phyloP scores from a whole-genome alignment of 2,329 filamentous ascomycete species.

The Ascochyta rabiei region DNA sequence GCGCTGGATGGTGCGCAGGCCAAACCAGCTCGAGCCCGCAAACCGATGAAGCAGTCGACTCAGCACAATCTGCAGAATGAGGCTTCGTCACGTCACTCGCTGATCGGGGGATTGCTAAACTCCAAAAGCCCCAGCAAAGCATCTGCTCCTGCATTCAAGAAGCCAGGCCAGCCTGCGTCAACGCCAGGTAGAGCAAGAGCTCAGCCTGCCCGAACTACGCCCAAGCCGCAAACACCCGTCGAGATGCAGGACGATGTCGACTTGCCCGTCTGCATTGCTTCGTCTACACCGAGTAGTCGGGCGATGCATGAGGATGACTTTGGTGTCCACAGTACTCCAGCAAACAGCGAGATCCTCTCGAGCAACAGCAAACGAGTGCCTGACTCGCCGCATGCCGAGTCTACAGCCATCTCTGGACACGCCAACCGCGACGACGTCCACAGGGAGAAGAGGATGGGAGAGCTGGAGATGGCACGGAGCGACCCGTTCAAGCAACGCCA shows the following conservation, averaged over 20 bases:
- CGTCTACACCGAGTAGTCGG: conserved; percentile 20
- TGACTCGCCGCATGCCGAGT: conserved; percentile 49
- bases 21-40: neutral
- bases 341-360: conserved; percentile 38
- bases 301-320: conserved; percentile 7
- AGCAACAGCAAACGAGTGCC: conserved; percentile 52
- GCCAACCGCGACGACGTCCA: conserved; percentile 35
- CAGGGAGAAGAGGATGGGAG: conserved; percentile 35
- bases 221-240: conserved; percentile 15
- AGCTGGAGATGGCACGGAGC: conserved; percentile 33
- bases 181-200: conserved; percentile 21
- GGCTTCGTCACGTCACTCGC: conserved; percentile 7
- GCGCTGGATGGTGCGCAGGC: neutral
- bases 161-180: conserved; percentile 22
- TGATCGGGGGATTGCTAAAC: conserved; percentile 23
- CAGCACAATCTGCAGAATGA: conserved; percentile 3
- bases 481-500: conserved; percentile 35
- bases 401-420: conserved; percentile 49
- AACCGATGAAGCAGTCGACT: neutral
- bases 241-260: conserved; percentile 2
- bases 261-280: conserved; percentile 6
- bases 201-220: conserved; percentile 2
- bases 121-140: conserved; percentile 8
- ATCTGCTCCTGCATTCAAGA: conserved; percentile 22
- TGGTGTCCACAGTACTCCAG: conserved; percentile 1